These are phyloP conservation scores for Kappamyces sp. DNA, from an alignment of 192 early-diverging fungal genomes.

Conservation along the genomic window DNA sequence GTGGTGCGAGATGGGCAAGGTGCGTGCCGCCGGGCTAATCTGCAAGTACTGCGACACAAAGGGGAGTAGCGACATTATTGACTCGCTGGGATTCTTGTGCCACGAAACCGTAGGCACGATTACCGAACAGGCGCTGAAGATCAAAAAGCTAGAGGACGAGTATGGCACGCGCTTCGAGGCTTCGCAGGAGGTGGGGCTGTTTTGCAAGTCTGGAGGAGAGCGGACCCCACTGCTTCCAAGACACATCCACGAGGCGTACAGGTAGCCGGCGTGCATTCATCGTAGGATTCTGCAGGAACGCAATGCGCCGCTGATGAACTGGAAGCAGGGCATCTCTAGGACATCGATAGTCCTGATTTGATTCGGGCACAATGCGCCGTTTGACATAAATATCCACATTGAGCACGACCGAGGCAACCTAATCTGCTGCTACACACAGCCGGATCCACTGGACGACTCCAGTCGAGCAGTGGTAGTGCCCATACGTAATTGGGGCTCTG, in stretches of 20 bases:
- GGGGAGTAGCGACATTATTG: conserved; percentile 89
- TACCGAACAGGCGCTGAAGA: conserved; percentile 75
- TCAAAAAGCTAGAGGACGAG: conserved; percentile 43
- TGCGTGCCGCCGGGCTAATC: not conserved
- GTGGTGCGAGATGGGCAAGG: conserved; percentile 82
- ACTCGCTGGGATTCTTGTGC: conserved; percentile 91
- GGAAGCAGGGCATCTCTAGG: too few relatives aligned
- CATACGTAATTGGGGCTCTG: too few relatives aligned
- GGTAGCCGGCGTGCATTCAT: conserved; percentile 42
- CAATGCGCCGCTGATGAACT: too few relatives aligned
- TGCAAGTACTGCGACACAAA: conserved; percentile 78
- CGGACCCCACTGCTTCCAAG: conserved; percentile 74
- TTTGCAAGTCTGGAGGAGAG: conserved; percentile 71
- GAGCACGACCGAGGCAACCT: too few relatives aligned
- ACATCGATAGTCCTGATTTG: too few relatives aligned
- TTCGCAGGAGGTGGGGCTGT: conserved; percentile 52
- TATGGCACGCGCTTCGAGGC: conserved; percentile 21
- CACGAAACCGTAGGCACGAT: conserved; percentile 91
- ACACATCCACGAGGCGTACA: conserved; percentile 93
- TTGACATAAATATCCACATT: too few relatives aligned
- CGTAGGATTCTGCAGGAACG: too few relatives aligned
- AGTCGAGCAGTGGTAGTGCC: too few relatives aligned
- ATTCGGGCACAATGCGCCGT: too few relatives aligned
- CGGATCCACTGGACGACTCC: too few relatives aligned
- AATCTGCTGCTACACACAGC: too few relatives aligned